These are phyloP conservation scores for Xylaria castorea DNA, from an alignment of 495 filamentous ascomycete species.

Conservation along the genomic window DNA sequence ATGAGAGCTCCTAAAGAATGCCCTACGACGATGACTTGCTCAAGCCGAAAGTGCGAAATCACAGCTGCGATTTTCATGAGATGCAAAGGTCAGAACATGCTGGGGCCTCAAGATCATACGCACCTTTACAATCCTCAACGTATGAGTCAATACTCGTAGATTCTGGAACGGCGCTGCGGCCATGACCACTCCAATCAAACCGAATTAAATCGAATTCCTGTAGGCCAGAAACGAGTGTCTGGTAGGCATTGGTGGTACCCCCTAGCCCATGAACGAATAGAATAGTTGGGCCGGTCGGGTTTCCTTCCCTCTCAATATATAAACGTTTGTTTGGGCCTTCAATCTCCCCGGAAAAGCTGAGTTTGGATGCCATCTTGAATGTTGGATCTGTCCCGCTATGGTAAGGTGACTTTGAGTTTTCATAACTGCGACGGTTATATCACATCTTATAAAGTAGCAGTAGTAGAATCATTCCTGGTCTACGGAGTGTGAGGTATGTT, in stretches of 20 bases:
- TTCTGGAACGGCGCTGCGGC: constrained; percentile 17
- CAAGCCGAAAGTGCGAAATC: constrained; percentile 1
- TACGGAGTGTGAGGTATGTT: neutral
- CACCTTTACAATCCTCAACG: constrained; percentile 13
- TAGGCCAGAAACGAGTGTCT: constrained; percentile 1
- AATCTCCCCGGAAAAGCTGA: neutral
- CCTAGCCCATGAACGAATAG: constrained; percentile 10
- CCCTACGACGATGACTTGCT: neutral
- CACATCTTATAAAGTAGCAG: neutral
- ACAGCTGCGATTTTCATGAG: neutral
- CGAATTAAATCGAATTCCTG: constrained; percentile 8
- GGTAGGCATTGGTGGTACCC: constrained; percentile 14
- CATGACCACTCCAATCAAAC: constrained; percentile 15
- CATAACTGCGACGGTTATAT: neutral
- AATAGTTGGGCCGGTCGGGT: neutral
- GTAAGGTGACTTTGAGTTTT: neutral
- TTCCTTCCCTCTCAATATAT: constrained; percentile 10
- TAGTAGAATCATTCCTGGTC: neutral
- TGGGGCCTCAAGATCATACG: neutral
- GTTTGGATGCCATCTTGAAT: constrained; percentile 14
- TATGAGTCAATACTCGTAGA: neutral
- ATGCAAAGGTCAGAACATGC: neutral
- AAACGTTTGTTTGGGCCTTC: constrained; percentile 1
- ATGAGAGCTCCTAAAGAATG: constrained; percentile 13
- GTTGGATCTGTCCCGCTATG: neutral